Evolutionary conservation across 75 land plant genomes (phyloP).

Genomic region (Pinus tabuliformis): DNA sequence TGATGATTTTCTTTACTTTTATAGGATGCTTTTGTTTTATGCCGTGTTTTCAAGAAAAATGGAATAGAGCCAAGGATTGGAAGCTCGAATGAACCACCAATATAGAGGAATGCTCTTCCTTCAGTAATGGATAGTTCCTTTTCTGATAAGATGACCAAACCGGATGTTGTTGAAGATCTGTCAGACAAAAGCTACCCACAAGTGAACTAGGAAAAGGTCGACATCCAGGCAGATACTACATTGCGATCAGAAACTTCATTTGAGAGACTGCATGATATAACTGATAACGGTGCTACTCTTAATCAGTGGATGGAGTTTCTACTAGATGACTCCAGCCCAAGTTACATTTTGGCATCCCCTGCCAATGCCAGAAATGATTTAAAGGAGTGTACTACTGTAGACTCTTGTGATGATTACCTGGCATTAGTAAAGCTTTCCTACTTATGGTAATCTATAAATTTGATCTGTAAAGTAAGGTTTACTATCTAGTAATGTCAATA

Average conservation of each 20-base stretch:
- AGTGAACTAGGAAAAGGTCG: background rate
- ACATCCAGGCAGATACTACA: background rate
- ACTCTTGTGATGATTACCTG: background rate
- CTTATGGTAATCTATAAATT: background rate
- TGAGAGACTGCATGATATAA: background rate
- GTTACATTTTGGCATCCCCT: background rate
- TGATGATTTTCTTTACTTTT: background rate
- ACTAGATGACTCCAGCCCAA: background rate
- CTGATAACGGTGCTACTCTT: background rate
- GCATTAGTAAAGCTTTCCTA: background rate
- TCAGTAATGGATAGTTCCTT: background rate
- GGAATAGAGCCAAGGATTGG: slow-evolving; percentile 15
- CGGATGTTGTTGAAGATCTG: background rate
- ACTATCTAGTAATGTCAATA: background rate
- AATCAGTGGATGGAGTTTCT: background rate
- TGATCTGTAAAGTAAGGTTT: background rate
- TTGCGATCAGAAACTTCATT: slow-evolving; percentile 1
- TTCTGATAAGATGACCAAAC: background rate
- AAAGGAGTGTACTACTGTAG: slow-evolving; percentile 2
- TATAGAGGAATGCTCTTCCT: background rate
- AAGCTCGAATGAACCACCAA: background rate
- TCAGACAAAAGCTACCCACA: slow-evolving; percentile 1
- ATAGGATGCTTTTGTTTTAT: slow-evolving; percentile 24
- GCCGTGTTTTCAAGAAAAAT: slow-evolving; percentile 27
- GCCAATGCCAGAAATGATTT: background rate